Percentiles rank a stretch among this genome's conserved stretches.
Conservation (phyloP, 1,284 basidiomycete species). For the Thelephora terrestris region DNA sequence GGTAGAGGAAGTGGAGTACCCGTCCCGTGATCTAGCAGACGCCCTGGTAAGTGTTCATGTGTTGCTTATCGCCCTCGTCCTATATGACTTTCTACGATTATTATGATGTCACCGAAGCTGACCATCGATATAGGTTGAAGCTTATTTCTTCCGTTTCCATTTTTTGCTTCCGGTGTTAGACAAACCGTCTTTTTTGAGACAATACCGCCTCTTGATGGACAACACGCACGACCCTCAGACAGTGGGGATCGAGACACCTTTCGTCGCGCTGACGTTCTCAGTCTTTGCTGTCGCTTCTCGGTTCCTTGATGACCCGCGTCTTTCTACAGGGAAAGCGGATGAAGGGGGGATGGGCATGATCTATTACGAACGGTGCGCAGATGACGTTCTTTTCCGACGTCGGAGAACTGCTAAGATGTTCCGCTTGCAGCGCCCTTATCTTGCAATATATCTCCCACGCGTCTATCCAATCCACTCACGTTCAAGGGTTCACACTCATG, state of each 20-base stretch:
- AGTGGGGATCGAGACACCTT: slow-evolving; percentile 53
- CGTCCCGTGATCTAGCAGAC: slow-evolving; percentile 71
- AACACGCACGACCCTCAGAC: slow-evolving; percentile 42
- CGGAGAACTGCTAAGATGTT: slow-evolving; percentile 6
- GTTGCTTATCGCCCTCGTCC: background rate
- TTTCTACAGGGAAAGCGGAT: slow-evolving; percentile 39
- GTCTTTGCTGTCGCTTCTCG: slow-evolving; percentile 77
- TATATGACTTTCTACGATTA: slow-evolving; percentile 3
- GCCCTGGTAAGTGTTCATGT: slow-evolving; percentile 48
- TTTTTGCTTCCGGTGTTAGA: slow-evolving; percentile 79
- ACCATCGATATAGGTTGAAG: slow-evolving; percentile 50
- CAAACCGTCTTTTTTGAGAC: slow-evolving; percentile 67
- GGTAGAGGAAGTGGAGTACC: slow-evolving; percentile 82
- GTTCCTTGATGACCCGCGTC: slow-evolving; percentile 63
- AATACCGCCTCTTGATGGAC: slow-evolving; percentile 68
- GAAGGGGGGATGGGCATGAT: slow-evolving; percentile 80
- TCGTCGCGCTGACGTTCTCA: slow-evolving; percentile 70
- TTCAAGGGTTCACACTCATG: slow-evolving; percentile 80
- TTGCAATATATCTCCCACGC: slow-evolving; percentile 82
- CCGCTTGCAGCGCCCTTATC: slow-evolving; percentile 57
- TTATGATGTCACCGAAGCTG: background rate
- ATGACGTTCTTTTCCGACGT: slow-evolving; percentile 2
- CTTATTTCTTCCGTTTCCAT: slow-evolving; percentile 78
- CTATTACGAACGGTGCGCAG: slow-evolving; percentile 68
- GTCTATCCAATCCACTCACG: slow-evolving; percentile 72